Conservation (phyloP, 1,139 yeast genomes). For the Protomyces lactucae-debilis region DNA sequence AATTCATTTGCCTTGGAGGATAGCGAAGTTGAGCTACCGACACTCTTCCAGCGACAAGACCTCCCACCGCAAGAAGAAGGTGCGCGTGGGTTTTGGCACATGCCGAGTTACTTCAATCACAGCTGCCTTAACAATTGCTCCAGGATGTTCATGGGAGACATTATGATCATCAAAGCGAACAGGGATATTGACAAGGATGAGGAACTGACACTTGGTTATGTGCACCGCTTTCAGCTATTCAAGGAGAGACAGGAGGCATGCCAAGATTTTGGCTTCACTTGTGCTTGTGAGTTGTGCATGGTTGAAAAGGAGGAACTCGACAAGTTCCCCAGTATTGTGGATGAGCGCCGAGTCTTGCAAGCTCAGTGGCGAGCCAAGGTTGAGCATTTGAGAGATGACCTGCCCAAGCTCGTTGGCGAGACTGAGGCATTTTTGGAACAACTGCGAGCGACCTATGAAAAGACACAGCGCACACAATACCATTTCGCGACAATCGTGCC, state of each 20-base stretch:
- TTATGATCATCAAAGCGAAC: constrained; percentile 17
- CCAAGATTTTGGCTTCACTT: constrained; percentile 12
- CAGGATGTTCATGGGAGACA: constrained; percentile 3
- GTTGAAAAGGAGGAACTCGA: constrained; percentile 1
- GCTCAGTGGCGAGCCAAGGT: neutral
- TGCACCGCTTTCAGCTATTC: constrained; percentile 1
- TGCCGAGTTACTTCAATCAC: constrained; percentile 23
- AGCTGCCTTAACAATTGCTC: constrained; percentile 21
- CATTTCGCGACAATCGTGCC: neutral
- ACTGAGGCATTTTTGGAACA: neutral
- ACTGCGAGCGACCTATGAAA: neutral
- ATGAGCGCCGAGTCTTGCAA: neutral
- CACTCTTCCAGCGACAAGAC: constrained; percentile 3
- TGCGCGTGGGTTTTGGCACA: constrained; percentile 8
- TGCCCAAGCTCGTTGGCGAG: neutral
- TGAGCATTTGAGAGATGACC: neutral
- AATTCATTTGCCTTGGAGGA: constrained; percentile 11
- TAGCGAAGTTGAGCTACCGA: constrained; percentile 1
- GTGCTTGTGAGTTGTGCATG: constrained; percentile 13
- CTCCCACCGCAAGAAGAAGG: neutral
- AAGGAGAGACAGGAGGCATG: constrained; percentile 1
- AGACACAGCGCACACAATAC: neutral
- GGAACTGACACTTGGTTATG: constrained; percentile 20
- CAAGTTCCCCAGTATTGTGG: neutral
- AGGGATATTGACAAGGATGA: constrained; percentile 4